A percentile compares a stretch with the other conserved stretches of the same genome.
phyloP scores from a whole-genome alignment of 768 basidiomycete species.

The Bullera alba region DNA sequence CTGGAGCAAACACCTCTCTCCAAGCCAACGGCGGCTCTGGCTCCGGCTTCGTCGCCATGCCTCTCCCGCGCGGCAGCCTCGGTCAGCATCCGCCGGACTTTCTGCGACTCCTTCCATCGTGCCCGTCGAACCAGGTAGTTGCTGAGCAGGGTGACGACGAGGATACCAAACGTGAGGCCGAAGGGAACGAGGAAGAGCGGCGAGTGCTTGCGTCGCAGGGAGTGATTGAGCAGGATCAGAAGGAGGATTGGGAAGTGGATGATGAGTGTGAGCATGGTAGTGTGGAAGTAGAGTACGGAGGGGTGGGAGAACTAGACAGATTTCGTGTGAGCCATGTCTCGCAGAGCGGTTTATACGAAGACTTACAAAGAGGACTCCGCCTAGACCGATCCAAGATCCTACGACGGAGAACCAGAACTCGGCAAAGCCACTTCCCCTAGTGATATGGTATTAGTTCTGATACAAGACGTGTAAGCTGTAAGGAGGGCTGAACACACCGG shows the following conservation, averaged over 20 bases:
- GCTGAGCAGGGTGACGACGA: slow-evolving; percentile 32
- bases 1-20: slow-evolving; percentile 27
- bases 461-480: neutral
- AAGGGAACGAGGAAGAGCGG: slow-evolving; percentile 40
- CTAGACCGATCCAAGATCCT: slow-evolving; percentile 42
- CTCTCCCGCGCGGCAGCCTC: slow-evolving; percentile 26
- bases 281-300: slow-evolving; percentile 42
- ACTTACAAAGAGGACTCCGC: slow-evolving; percentile 39
- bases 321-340: too few relatives aligned
- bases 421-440: slow-evolving; percentile 39
- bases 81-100: slow-evolving; percentile 37
- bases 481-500: slow-evolving; percentile 8
- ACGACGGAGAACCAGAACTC: slow-evolving; percentile 42
- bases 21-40: slow-evolving; percentile 37
- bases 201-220: slow-evolving; percentile 24
- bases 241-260: slow-evolving; percentile 37
- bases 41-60: slow-evolving; percentile 28
- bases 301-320: slow-evolving; percentile 39
- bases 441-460: neutral
- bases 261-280: slow-evolving; percentile 36
- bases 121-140: slow-evolving; percentile 41
- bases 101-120: slow-evolving; percentile 26
- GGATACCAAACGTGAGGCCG: slow-evolving; percentile 24
- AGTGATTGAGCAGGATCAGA: slow-evolving; percentile 30
- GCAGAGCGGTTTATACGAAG: neutral